Evolutionary conservation across 257 asterid genomes (phyloP).

Genomic region (Solanum pinnatisectum): DNA sequence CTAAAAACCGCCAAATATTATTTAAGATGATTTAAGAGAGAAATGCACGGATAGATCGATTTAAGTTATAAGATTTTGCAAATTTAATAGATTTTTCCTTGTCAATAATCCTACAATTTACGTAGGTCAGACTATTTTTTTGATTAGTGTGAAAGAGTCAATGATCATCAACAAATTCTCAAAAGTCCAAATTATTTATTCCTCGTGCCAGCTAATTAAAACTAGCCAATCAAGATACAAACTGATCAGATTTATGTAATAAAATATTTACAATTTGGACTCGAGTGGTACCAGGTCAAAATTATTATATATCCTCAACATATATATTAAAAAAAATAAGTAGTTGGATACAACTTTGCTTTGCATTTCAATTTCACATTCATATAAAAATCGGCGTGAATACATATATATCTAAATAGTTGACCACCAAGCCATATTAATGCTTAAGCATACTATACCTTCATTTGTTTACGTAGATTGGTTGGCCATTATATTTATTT

Average conservation of each 20-base stretch:
- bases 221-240: neutral
- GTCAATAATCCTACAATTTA: neutral
- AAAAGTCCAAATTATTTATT: neutral
- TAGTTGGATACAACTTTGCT: neutral
- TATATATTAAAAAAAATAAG: neutral
- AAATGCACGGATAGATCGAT: neutral
- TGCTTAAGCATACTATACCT: neutral
- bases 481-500: neutral
- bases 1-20: too few species aligned
- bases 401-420: neutral
- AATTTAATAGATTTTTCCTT: neutral
- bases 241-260: neutral
- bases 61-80: neutral
- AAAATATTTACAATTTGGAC: constrained; percentile 12
- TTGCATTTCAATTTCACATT: neutral
- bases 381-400: neutral
- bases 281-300: constrained; percentile 4
- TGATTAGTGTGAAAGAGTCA: neutral
- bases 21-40: neutral
- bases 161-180: neutral
- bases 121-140: neutral
- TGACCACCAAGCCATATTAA: neutral
- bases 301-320: neutral
- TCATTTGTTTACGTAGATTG: neutral
- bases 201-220: neutral